phyloP scores from a whole-genome alignment of 2,329 filamentous ascomycete species.

The Fusarium nygamai region DNA sequence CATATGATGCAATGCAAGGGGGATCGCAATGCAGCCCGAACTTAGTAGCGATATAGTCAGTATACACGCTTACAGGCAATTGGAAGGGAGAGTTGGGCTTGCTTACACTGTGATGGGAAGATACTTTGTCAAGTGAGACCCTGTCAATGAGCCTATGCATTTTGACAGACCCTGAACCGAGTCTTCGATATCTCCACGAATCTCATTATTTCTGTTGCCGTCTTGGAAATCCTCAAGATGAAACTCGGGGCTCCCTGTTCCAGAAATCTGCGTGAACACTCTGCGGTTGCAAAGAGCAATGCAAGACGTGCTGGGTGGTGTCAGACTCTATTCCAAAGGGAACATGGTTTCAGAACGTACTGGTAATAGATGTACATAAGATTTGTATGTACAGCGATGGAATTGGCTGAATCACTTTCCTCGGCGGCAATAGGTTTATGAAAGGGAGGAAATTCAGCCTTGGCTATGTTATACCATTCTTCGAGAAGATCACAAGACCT shows the following conservation, averaged over 20 bases:
- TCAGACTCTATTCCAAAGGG: fast-evolving
- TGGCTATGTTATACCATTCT: background rate
- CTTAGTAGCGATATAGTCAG: background rate
- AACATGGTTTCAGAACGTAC: fast-evolving
- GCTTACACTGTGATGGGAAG: background rate
- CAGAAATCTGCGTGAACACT: background rate
- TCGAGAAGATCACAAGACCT: background rate
- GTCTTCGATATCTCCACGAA: background rate
- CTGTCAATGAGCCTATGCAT: background rate
- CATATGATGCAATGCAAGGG: background rate
- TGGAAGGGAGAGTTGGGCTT: fast-evolving
- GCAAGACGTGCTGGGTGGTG: background rate
- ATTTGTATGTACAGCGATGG: background rate
- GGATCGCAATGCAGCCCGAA: background rate
- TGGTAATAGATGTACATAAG: background rate
- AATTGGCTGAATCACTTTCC: background rate
- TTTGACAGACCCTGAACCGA: background rate
- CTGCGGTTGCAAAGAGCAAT: background rate
- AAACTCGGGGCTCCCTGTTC: background rate
- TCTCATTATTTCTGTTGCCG: background rate
- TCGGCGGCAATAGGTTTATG: fast-evolving
- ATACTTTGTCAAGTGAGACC: background rate
- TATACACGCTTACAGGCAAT: fast-evolving
- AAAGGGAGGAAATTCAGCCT: background rate
- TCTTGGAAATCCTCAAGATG: fast-evolving